Evolutionary conservation across 176 grass and related monocot genomes (phyloP), one percentile per base, ranked within the genome.

Genomic region (Avena insularis): DNA sequence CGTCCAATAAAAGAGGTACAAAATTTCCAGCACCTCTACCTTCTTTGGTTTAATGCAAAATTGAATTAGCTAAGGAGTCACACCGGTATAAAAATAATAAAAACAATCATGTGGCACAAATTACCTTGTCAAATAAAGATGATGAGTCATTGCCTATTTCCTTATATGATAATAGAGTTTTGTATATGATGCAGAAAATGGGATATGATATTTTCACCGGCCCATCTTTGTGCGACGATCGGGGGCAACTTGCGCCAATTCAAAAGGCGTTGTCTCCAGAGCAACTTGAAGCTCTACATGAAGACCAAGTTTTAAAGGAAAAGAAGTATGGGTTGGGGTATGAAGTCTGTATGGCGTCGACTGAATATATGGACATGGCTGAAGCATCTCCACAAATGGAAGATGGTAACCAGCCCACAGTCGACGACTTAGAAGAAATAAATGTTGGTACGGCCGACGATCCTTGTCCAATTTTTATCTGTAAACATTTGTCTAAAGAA

Each of bases 171-270:
- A 13, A 38, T 9, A 79, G 38, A 14, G 14, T 84, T 29, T 4
- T 83, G 10, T 84, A 74, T 12, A 75, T 74, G 54, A 84, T 61
- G 38, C 38, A 84, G 43, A 23, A 33, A 19, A 84, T 60, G 21
- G 49, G 31, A 0, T 83, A 71, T 71, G 65, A 83, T 9, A 71
- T 19, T 2, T 8, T 68, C 9, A 71, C 3, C 0, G 6, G 31
- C 0, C 65, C 65, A 0, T 71, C 49, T 0, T 0, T 69, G 33
- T 82, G 40, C 1, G 3, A 80, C 2, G 78, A 38, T 14, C 20
- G 8, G 14, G 77, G 71, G 13, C 8, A 80, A 1, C 14, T 46
- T 11, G 78, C 40, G 9, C 59, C 59, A 11, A 19, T 68, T 1
- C 25, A 53, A 20, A 82, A 68, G 17, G 1, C 3, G 9, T 13